Base-by-base conservation (phyloP, 305 asterid genomes). In the Fraxinus latifolia region DNA sequence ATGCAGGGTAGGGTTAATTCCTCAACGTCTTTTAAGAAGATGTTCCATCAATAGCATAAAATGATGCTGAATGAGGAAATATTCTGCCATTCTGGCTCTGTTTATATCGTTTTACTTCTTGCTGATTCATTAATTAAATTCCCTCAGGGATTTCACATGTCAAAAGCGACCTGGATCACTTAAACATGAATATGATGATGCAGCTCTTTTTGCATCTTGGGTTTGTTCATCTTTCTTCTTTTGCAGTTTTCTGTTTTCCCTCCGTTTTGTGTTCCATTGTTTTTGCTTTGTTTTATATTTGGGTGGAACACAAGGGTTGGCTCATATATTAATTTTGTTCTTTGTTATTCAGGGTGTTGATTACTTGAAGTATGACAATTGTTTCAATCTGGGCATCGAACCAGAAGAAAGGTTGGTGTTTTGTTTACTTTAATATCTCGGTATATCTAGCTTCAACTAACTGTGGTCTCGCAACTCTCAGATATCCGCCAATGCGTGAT, bases 401-500 rank as follows among this genome's bases (percentile, higher is more conserved):
- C 97, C 99, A 50, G 80, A 92, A 85, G 81, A 91, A 83, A 96
- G 99, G 99, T 92, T 58, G 34, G 77, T 23, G 9, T 44, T 83
- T 53, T 19, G 76, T 80, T 50, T 74, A n/a, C 44, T 73, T 17
- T 77, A 36, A 21, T 31, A 23, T 7, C 15, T 62, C 42, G 65
- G 77, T 79, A 55, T 78, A 47, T 70, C 55, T 74, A 47, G 72
- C 76, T 75, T 79, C 72, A 44, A 84, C 81, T 84, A 80, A 85
- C 80, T 44, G 15, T 73, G 50, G 77, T 74, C 47, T 25, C 60
- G 76, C 29, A 19, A 77, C 76, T 88, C 67, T 72, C 92, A 96
- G 99, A 88, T 94, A 94, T 86, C 98, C 99, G 37, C 97, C 95
- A 31, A 96, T 96, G 99, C 97, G 94, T 12, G 97, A 96, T 84